Conservation (phyloP, 208 protist species). For the Acanthamoeba lenticulata region DNA sequence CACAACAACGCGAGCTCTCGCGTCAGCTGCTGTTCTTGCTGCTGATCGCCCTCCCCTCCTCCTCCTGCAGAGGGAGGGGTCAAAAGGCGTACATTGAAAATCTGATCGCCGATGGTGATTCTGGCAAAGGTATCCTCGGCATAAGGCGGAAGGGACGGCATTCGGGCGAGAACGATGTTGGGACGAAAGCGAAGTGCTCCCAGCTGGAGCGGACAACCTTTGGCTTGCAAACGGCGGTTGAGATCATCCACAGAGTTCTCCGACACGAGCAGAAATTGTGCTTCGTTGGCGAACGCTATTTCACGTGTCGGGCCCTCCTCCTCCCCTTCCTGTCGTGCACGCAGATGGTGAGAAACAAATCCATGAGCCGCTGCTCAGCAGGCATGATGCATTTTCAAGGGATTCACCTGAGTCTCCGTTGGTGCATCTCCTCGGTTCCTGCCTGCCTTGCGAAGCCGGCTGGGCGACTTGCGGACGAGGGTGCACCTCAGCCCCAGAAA, state of each 20-base stretch:
- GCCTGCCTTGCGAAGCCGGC: background rate
- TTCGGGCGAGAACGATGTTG: background rate
- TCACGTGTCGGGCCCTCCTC: background rate
- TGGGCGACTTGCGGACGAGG: slow-evolving; percentile 24
- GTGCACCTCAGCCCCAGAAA: slow-evolving; percentile 25
- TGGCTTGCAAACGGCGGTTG: background rate
- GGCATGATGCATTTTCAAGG: background rate
- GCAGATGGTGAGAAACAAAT: no score
- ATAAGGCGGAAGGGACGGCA: background rate
- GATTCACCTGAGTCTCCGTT: background rate
- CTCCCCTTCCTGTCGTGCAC: no score
- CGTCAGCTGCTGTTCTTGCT: background rate
- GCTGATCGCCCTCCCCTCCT: no score
- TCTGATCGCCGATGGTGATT: slow-evolving; percentile 24
- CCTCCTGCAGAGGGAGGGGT: background rate
- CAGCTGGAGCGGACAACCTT: background rate
- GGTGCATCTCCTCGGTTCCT: background rate
- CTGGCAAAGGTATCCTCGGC: background rate
- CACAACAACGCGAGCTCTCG: background rate
- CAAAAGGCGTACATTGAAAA: slow-evolving; percentile 55
- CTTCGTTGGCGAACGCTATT: slow-evolving; percentile 61
- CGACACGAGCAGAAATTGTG: slow-evolving; percentile 60
- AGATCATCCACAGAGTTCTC: slow-evolving; percentile 51
- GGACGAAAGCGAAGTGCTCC: slow-evolving; percentile 24
- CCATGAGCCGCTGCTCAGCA: no score